Percentiles rank a stretch among this genome's conserved stretches.
Evolutionary conservation across 768 basidiomycete species (phyloP).

Genomic region (Tubosaeta sp.): DNA sequence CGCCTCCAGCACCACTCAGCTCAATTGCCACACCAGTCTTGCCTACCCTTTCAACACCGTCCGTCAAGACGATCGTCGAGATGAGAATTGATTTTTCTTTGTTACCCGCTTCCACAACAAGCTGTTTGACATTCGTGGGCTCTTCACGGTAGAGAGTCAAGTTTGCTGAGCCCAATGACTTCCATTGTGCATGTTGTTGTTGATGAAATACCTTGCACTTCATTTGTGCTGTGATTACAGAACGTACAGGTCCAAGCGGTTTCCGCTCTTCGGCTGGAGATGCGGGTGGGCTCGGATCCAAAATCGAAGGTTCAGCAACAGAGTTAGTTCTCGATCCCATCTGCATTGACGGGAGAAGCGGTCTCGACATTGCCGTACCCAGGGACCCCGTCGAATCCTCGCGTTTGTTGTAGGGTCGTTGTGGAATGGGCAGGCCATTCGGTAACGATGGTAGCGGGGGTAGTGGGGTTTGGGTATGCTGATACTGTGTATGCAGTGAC

Average conservation of each 20-base stretch:
- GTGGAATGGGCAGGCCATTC: slow-evolving; percentile 30
- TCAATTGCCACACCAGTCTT: slow-evolving; percentile 98
- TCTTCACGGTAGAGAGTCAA: slow-evolving; percentile 82
- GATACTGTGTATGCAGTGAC: slow-evolving; percentile 53
- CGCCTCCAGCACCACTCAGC: slow-evolving; percentile 79
- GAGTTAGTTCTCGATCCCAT: slow-evolving; percentile 49
- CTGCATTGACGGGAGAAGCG: slow-evolving; percentile 62
- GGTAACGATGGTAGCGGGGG: slow-evolving; percentile 40
- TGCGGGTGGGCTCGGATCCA: slow-evolving; percentile 77
- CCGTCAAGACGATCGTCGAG: slow-evolving; percentile 92
- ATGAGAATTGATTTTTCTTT: slow-evolving; percentile 77
- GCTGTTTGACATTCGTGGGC: slow-evolving; percentile 90
- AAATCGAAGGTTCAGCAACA: slow-evolving; percentile 48
- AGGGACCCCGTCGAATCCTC: slow-evolving; percentile 15
- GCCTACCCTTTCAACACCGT: slow-evolving; percentile 97
- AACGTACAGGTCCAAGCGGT: slow-evolving; percentile 63
- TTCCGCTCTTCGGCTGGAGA: slow-evolving; percentile 65
- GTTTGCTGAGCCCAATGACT: slow-evolving; percentile 82
- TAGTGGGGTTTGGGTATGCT: slow-evolving; percentile 33
- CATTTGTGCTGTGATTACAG: slow-evolving; percentile 83
- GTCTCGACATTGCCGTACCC: slow-evolving; percentile 42
- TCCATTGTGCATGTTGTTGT: slow-evolving; percentile 97
- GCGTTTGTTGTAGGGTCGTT: slow-evolving; percentile 19
- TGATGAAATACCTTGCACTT: slow-evolving; percentile 98
- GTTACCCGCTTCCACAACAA: slow-evolving; percentile 87